phyloP scores from a whole-genome alignment of 768 basidiomycete genomes.

The Tephrocybe sp. region DNA sequence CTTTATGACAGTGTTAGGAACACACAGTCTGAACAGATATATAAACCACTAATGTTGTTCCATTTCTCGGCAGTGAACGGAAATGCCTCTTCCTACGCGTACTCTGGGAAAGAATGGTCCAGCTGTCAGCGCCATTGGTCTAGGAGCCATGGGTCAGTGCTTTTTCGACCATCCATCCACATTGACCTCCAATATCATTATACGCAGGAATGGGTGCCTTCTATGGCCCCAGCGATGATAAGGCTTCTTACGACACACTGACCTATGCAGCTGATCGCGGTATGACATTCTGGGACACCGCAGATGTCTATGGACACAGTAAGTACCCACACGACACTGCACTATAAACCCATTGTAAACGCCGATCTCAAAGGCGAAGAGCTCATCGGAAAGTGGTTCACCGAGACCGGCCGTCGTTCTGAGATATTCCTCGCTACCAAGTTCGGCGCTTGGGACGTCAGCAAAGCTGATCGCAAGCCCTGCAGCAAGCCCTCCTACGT shows the following conservation, averaged over 20 bases:
- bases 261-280: constrained; percentile 25
- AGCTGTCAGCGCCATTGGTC: constrained; percentile 25
- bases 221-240: constrained; percentile 12
- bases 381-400: neutral
- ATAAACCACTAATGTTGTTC: too few relatives aligned
- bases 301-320: constrained; percentile 43
- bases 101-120: constrained; percentile 27
- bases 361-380: neutral
- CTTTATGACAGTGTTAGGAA: too few relatives aligned
- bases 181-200: too few relatives aligned
- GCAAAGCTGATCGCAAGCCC: neutral
- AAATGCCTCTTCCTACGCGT: constrained; percentile 20
- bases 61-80: too few relatives aligned
- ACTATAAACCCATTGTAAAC: too few relatives aligned
- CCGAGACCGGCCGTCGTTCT: neutral
- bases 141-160: constrained; percentile 25
- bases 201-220: neutral
- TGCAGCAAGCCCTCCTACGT: constrained; percentile 10
- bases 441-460: neutral
- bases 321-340: constrained; percentile 30
- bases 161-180: neutral
- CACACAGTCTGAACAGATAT: too few relatives aligned
- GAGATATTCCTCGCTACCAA: constrained; percentile 4
- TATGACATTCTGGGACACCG: constrained; percentile 47
- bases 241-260: constrained; percentile 15